These are phyloP conservation scores for Achlya hypogyna DNA, from an alignment of 352 stramenopile species.

Conservation along the genomic window DNA sequence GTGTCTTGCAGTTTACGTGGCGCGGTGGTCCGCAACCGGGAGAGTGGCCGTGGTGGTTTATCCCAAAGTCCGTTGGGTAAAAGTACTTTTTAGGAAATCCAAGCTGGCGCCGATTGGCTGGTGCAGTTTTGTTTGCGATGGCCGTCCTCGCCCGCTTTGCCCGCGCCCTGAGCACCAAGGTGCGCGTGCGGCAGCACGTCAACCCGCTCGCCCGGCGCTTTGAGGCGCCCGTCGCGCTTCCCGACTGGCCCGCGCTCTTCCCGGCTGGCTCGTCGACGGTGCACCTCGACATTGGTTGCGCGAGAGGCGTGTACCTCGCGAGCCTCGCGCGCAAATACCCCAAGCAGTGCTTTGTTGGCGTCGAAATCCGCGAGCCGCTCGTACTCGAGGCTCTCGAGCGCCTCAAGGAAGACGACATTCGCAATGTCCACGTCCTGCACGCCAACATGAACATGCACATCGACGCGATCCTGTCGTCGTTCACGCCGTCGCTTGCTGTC, in stretches of 20 bases:
- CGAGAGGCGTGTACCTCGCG: constrained; percentile 73
- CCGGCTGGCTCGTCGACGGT: constrained; percentile 41
- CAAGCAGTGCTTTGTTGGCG: constrained; percentile 61
- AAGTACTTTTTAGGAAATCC: too few species aligned
- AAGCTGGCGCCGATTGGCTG: neutral
- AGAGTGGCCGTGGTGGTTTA: too few species aligned
- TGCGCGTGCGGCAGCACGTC: constrained; percentile 73
- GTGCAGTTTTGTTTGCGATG: neutral
- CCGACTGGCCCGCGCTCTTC: constrained; percentile 49
- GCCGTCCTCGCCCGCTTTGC: neutral
- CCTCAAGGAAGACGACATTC: constrained; percentile 30
- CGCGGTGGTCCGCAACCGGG: too few species aligned
- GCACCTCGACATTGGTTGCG: constrained; percentile 75
- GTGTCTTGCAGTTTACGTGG: too few species aligned
- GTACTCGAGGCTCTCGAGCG: constrained; percentile 49
- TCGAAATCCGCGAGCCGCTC: constrained; percentile 78
- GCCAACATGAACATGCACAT: constrained; percentile 84
- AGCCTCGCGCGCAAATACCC: constrained; percentile 27
- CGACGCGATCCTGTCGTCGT: constrained; percentile 38
- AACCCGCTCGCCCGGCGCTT: constrained; percentile 68
- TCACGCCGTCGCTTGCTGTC: constrained; percentile 32
- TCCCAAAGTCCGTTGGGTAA: too few species aligned
- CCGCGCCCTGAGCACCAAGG: constrained; percentile 4
- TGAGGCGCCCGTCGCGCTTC: constrained; percentile 46
- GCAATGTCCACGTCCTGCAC: constrained; percentile 66